These are phyloP conservation scores for Centrapalus pauciflorus DNA, from an alignment of 129 eudicot species.

Conservation along the genomic window DNA sequence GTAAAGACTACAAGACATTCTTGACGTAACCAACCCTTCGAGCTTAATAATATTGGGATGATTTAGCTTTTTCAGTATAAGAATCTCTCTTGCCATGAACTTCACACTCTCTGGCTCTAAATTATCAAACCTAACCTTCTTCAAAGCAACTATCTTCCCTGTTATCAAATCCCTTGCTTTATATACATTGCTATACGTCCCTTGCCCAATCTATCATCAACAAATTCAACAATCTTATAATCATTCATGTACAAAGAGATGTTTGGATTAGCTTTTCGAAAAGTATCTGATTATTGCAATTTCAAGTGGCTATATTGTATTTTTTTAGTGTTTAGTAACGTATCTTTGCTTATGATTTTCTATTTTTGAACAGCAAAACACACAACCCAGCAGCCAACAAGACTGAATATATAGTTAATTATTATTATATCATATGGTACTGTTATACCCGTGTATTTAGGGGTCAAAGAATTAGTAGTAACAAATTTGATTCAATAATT, in stretches of 20 bases:
- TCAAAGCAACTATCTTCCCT: slow-evolving; percentile 74
- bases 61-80: slow-evolving; percentile 51
- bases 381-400: too few species aligned
- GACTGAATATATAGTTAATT: too few species aligned
- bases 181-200: slow-evolving; percentile 91
- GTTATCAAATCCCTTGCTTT: slow-evolving; percentile 82
- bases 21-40: slow-evolving; percentile 86
- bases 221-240: slow-evolving; percentile 8
- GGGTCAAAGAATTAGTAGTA: too few species aligned
- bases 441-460: too few species aligned
- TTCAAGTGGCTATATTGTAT: too few species aligned
- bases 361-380: too few species aligned
- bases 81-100: slow-evolving; percentile 88
- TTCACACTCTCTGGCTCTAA: slow-evolving; percentile 50
- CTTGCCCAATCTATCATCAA: slow-evolving; percentile 71
- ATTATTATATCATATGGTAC: too few species aligned
- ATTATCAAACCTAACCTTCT: slow-evolving; percentile 42
- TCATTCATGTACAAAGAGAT: neutral
- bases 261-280: too few species aligned
- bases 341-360: too few species aligned
- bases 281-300: too few species aligned
- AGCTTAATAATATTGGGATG: slow-evolving; percentile 85
- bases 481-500: too few species aligned
- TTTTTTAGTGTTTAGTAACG: too few species aligned
- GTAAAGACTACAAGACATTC: slow-evolving; percentile 84